phyloP scores from a whole-genome alignment of 768 basidiomycete genomes.

The Leccinum barrowsii region DNA sequence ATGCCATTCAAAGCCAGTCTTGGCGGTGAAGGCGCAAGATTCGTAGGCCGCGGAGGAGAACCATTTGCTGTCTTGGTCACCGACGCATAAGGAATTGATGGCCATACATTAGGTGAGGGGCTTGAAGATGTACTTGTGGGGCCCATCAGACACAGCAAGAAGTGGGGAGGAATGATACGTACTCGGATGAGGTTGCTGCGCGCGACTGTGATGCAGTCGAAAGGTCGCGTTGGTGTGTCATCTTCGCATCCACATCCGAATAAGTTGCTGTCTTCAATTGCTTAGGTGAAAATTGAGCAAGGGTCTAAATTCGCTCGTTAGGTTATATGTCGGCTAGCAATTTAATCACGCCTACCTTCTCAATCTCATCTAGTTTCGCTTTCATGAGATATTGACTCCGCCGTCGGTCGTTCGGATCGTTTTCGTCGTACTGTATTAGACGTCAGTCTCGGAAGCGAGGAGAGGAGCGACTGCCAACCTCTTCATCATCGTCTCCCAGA shows the following conservation, averaged over 20 bases:
- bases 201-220: conserved; percentile 14
- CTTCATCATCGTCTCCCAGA: conserved; percentile 40
- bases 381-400: conserved; percentile 74
- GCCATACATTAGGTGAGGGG: conserved; percentile 33
- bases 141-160: conserved; percentile 10
- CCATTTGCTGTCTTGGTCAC: conserved; percentile 22
- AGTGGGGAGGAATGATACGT: conserved; percentile 13
- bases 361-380: conserved; percentile 76
- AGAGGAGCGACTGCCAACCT: conserved; percentile 28
- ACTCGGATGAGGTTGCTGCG: conserved; percentile 14
- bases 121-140: conserved; percentile 8
- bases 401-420: conserved; percentile 71
- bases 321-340: not conserved
- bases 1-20: conserved; percentile 66
- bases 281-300: conserved; percentile 66
- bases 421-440: conserved; percentile 53
- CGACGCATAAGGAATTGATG: conserved; percentile 43
- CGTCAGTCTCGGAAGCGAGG: conserved; percentile 13
- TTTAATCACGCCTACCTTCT: conserved; percentile 45
- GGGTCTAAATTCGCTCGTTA: conserved; percentile 39
- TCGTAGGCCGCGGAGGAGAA: conserved; percentile 21
- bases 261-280: conserved; percentile 20
- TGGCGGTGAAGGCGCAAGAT: conserved; percentile 52
- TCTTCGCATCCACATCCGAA: conserved; percentile 20
- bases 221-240: conserved; percentile 16